Evolutionary conservation across 2,329 filamentous ascomycete species (phyloP), one percentile per base, ranked within the genome.

Genomic region (Passalora sequoiae): DNA sequence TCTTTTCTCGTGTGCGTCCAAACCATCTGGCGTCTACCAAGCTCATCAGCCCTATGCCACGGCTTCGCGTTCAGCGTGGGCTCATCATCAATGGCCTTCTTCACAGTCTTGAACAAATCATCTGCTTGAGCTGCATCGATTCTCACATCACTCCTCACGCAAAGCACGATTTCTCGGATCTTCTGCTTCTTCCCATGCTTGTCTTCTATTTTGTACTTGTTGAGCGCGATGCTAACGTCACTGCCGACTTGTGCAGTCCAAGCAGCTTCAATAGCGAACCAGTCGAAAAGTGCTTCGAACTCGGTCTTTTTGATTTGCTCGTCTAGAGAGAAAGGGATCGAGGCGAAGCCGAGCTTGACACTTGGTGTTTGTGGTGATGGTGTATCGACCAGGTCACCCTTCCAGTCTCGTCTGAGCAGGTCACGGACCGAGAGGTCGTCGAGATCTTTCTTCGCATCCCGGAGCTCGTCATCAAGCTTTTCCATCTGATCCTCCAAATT

Each of bases 191-290:
- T 62, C 1, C 61, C 60, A 6, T 65, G 50, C 40, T 62, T 55
- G 47, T 66, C 60, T 35, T 59, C 56, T 44, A 62, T 56, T 48
- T 71, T 72, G 61, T 71, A 70, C 50, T 72, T 72, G 61, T 68
- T 72, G 22, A 73, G 53, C 4, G 63, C 63, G 25, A 73, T 61
- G 49, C 60, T 65, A 52, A 73, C 68, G 49, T 73, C 70, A 9
- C 66, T 65, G 22, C 67, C 66, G 7, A 66, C 59, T 45, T 69
- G 62, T 4, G 70, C 69, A 0, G 70, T 73, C 69, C 69, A 73
- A 1, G 70, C 70, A 8, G 70, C 69, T 38, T 73, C 68, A 20
- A 72, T 59, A 3, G 69, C 69, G 44, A 72, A 73, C 69, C 69
- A 73, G 52, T 72, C 64, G 36, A 73, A 73, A 4, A 72, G 63